Evolutionary conservation across 176 grass and related monocot genomes (phyloP), one percentile per base, ranked within the genome.

Genomic region (Lolium multiflorum): DNA sequence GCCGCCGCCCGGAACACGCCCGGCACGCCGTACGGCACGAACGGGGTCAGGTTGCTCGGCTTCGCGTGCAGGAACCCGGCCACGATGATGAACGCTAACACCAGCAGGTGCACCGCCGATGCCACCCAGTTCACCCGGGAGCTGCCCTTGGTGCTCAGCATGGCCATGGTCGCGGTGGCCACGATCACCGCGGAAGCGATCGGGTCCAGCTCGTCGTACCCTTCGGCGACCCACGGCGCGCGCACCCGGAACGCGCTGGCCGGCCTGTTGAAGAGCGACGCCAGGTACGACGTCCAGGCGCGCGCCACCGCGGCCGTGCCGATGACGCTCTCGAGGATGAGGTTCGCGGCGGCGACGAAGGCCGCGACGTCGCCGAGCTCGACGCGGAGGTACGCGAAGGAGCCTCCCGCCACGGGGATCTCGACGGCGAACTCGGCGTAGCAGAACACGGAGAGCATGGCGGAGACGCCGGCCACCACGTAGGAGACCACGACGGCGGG

Each of bases 71-170:
- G 0, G 51, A 99, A 96, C 0, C 92, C 94, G 26, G 78, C 92
- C 3, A 96, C 82, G 69, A 99, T 91, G 79, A 99, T 39, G 83
- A 99, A 99, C 5, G 15, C 79, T 83, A 99, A 90, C 65, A 99
- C 89, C 0, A 91, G 0, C 3, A 88, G 77, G 90, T 96, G 94
- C 18, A 91, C 71, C 0, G 86, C 80, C 0, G 97, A 99, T 2
- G 97, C 92, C 2, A 96, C 50, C 97, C 94, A 99, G 79, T 99
- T 99, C 9, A 99, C 25, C 13, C 89, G 88, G 0, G 97, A 99
- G 65, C 90, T 91, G 61, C 85, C 90, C 72, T 96, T 96, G 50
- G 94, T 55, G 63, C 90, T 94, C 49, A 88, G 76, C 81, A 99
- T 94, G 69, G 97, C 94, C 65, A 99, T 16, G 14, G 90, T 78